Conservation (phyloP, 768 basidiomycete genomes). For the Stropharia rugosoannulata region DNA sequence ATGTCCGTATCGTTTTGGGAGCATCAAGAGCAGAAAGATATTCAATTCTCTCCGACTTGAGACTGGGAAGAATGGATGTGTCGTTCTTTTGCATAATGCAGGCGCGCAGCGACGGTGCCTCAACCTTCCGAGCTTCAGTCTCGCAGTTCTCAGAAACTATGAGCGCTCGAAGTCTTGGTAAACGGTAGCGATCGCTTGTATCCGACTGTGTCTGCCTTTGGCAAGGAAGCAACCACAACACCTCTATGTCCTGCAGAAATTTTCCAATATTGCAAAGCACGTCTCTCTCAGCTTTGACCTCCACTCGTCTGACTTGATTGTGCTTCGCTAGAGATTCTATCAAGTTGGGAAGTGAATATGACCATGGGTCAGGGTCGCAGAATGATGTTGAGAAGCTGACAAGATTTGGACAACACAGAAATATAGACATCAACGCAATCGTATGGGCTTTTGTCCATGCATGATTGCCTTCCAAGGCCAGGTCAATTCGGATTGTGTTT, state of each 20-base stretch:
- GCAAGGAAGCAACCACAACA: slow-evolving; percentile 22
- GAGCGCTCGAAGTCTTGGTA: slow-evolving; percentile 22
- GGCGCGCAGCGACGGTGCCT: slow-evolving; percentile 12
- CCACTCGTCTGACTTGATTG: slow-evolving; percentile 19
- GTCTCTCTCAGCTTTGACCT: slow-evolving; percentile 14
- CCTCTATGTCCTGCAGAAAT: slow-evolving; percentile 13
- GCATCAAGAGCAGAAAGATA: slow-evolving; percentile 9
- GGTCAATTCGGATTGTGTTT: slow-evolving; percentile 23
- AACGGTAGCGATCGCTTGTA: not conserved
- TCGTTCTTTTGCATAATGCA: slow-evolving; percentile 6
- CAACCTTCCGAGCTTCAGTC: not conserved
- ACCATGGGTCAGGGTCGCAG: slow-evolving; percentile 11
- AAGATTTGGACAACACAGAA: slow-evolving; percentile 22
- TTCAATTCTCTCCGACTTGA: slow-evolving; percentile 4
- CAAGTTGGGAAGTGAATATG: slow-evolving; percentile 7
- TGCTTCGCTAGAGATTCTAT: slow-evolving; percentile 8
- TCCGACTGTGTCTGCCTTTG: not conserved
- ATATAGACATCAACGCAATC: slow-evolving; percentile 18
- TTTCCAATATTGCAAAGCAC: slow-evolving; percentile 9
- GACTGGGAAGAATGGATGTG: not conserved
- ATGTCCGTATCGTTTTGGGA: not conserved
- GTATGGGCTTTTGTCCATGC: slow-evolving; percentile 18
- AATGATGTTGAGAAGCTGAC: slow-evolving; percentile 23
- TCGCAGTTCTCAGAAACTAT: slow-evolving; percentile 9
- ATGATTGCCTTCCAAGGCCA: slow-evolving; percentile 21